Conservation (phyloP, 164 flowering plant species). For the Kalanchoe fedtschenkoi region DNA sequence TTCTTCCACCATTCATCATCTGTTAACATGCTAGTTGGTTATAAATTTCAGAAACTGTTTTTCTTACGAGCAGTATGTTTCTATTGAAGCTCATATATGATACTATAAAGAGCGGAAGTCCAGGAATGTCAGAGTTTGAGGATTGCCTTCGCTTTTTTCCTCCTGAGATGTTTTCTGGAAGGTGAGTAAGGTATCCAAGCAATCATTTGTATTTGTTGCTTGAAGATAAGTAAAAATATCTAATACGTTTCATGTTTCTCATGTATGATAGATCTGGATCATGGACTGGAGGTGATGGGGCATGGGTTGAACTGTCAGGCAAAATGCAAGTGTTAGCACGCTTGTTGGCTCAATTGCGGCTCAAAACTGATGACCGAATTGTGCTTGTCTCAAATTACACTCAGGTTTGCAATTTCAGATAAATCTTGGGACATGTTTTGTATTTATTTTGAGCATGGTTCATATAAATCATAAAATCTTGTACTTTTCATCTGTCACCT, state of each 20-base stretch:
- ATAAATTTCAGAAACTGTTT: background rate
- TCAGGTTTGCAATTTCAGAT: constrained; percentile 39
- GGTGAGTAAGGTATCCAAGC: constrained; percentile 28
- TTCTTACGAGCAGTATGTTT: background rate
- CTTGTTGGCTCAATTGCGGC: constrained; percentile 72
- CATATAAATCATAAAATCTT: background rate
- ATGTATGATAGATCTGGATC: constrained; percentile 67
- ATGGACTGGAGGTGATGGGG: constrained; percentile 95
- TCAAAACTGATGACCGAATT: constrained; percentile 82
- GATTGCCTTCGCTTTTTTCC: constrained; percentile 89
- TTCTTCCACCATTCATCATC: background rate
- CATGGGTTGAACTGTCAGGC: constrained; percentile 95
- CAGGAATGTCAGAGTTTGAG: constrained; percentile 84
- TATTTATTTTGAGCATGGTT: background rate
- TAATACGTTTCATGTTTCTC: constrained; percentile 4
- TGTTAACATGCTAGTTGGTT: background rate
- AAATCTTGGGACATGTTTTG: no score
- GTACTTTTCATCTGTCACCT: background rate
- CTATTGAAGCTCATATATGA: constrained; percentile 82
- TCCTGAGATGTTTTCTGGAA: constrained; percentile 77
- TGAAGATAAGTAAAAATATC: background rate
- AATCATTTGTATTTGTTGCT: background rate
- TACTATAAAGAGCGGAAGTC: constrained; percentile 64
- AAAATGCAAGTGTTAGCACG: constrained; percentile 97
- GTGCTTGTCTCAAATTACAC: constrained; percentile 98